phyloP scores from a whole-genome alignment of 495 filamentous ascomycete genomes.

The Penicillium simplicissimum region DNA sequence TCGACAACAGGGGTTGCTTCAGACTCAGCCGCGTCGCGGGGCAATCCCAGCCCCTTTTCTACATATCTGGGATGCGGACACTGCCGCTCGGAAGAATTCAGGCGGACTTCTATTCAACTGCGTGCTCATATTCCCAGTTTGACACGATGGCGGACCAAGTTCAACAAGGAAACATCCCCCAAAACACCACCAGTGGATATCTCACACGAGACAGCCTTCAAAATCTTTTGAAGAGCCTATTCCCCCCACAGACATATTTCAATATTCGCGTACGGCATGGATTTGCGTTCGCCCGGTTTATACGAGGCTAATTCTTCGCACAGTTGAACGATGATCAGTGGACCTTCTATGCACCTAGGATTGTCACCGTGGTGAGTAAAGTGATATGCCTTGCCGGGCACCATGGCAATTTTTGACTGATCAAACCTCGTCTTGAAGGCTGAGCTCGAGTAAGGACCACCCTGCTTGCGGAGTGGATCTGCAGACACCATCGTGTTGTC shows the following conservation, averaged over 20 bases:
- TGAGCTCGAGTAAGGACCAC: neutral
- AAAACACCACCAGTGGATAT: neutral
- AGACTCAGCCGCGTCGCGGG: neutral
- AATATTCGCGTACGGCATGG: neutral
- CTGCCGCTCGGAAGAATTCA: neutral
- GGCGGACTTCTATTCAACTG: neutral
- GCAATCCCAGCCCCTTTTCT: neutral
- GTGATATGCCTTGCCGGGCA: neutral
- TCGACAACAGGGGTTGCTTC: neutral
- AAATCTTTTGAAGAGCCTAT: neutral
- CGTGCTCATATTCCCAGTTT: neutral
- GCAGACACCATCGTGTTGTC: neutral
- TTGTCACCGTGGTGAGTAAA: neutral
- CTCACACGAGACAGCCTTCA: neutral
- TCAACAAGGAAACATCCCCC: neutral
- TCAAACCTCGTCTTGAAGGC: neutral
- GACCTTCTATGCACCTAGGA: neutral
- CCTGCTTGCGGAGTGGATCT: neutral
- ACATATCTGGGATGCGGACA: neutral
- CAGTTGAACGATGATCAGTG: neutral
- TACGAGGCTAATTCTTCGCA: neutral
- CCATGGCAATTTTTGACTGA: neutral
- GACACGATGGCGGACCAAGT: neutral
- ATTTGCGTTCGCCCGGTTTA: neutral
- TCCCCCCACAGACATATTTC: neutral